A percentile compares a stretch with the other conserved stretches of the same genome.
phyloP scores from a whole-genome alignment of 768 basidiomycete genomes.

The Lyophyllum decastes region DNA sequence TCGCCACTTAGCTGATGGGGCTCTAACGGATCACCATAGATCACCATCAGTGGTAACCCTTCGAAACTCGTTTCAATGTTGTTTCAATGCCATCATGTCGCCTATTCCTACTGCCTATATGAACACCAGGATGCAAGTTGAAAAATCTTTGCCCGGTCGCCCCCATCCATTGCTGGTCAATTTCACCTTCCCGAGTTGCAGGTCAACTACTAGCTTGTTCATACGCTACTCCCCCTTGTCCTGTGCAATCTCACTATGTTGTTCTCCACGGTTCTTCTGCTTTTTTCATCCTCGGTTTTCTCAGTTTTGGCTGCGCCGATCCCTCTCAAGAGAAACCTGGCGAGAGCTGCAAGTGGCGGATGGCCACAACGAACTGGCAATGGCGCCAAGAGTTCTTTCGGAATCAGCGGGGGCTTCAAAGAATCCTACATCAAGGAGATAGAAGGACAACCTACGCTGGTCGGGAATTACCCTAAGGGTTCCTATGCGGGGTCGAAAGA shows the following conservation, averaged over 20 bases:
- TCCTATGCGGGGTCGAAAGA: conserved; percentile 14
- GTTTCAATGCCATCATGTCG: too few species aligned
- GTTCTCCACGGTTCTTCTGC: conserved; percentile 5
- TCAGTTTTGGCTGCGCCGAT: conserved; percentile 13
- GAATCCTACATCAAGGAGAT: not conserved
- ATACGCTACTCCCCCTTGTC: conserved; percentile 1
- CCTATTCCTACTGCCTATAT: not conserved
- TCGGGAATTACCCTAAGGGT: conserved; percentile 9
- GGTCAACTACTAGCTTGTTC: conserved; percentile 15
- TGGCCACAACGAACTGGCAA: conserved; percentile 1
- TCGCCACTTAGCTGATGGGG: too few species aligned
- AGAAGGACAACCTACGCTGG: not conserved
- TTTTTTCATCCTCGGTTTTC: conserved; percentile 5
- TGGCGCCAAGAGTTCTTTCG: conserved; percentile 2
- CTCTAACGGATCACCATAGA: too few species aligned
- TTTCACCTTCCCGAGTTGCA: conserved; percentile 13
- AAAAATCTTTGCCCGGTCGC: conserved; percentile 8
- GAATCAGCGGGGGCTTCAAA: conserved; percentile 6
- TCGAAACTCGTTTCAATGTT: not conserved
- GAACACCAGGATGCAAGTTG: not conserved
- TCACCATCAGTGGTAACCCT: too few species aligned
- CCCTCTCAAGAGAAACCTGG: not conserved
- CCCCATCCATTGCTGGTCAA: conserved; percentile 16
- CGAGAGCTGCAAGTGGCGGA: not conserved
- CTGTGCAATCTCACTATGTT: conserved; percentile 5